A percentile compares a stretch with the other conserved stretches of the same genome.
phyloP scores from a whole-genome alignment of 345 rosid species.

The Eucalyptus fibrosa region DNA sequence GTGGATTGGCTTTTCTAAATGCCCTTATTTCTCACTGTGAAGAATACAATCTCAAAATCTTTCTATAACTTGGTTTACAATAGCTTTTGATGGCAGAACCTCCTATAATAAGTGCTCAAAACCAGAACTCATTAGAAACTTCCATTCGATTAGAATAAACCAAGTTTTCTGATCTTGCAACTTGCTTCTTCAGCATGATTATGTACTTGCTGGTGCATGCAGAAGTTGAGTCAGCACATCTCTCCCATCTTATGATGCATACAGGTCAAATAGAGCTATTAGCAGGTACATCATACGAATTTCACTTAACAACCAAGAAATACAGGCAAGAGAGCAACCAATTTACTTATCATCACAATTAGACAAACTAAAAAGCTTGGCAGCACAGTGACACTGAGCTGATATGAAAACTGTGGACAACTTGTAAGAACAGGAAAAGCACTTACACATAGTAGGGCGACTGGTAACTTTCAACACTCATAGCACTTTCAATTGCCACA shows the following conservation, averaged over 20 bases:
- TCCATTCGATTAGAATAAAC: background rate
- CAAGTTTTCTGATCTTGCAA: background rate
- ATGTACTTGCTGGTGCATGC: background rate
- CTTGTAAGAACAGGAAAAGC: background rate
- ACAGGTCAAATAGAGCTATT: background rate
- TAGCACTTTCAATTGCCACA: background rate
- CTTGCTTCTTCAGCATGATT: background rate
- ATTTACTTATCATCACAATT: background rate
- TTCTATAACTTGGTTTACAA: background rate
- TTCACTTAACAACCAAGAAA: background rate
- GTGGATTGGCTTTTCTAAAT: background rate
- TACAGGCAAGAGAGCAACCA: background rate
- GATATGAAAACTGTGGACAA: background rate
- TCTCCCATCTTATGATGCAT: background rate
- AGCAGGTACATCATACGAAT: background rate
- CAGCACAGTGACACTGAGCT: background rate
- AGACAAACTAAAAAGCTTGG: background rate
- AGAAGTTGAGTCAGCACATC: background rate
- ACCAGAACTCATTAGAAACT: background rate
- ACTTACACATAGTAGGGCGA: conserved; percentile 4
- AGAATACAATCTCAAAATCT: background rate
- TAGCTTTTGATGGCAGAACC: background rate
- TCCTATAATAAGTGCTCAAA: background rate
- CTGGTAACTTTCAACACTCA: background rate
- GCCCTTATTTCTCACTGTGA: background rate